These are phyloP conservation scores for Apiotrichum montevideense DNA, from an alignment of 1,284 basidiomycete species.

Conservation along the genomic window DNA sequence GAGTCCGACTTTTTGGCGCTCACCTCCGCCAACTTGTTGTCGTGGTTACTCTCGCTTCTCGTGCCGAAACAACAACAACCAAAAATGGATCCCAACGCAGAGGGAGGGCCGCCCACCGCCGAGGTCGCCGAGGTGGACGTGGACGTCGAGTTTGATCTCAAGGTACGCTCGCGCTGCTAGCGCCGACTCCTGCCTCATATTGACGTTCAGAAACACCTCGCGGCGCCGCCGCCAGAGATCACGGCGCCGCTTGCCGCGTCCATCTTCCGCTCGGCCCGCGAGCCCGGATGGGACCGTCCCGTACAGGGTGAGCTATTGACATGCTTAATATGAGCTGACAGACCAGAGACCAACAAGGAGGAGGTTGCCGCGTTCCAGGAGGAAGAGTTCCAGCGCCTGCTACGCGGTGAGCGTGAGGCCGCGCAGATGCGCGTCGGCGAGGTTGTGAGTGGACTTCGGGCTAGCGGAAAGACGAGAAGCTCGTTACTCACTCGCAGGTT, in stretches of 20 bases:
- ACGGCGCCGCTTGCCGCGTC: slow-evolving; percentile 10
- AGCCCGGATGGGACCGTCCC: slow-evolving; percentile 12
- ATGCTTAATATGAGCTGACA: neutral
- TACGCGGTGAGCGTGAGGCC: slow-evolving; percentile 71
- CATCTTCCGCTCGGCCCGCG: slow-evolving; percentile 14
- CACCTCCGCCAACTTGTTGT: too few relatives aligned
- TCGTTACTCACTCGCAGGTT: slow-evolving; percentile 50
- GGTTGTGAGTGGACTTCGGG: slow-evolving; percentile 53
- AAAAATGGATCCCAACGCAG: slow-evolving; percentile 42
- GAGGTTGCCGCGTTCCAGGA: slow-evolving; percentile 64
- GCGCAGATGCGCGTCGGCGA: slow-evolving; percentile 62
- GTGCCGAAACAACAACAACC: neutral
- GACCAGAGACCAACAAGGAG: slow-evolving; percentile 39
- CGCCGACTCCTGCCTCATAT: neutral
- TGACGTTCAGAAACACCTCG: slow-evolving; percentile 13
- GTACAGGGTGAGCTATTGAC: slow-evolving; percentile 4
- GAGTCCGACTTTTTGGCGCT: too few relatives aligned
- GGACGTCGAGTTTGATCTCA: slow-evolving; percentile 35
- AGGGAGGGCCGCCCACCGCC: slow-evolving; percentile 31
- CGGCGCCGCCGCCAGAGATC: slow-evolving; percentile 6
- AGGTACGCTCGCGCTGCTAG: neutral
- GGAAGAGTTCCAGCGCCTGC: slow-evolving; percentile 58
- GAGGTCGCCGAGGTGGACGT: slow-evolving; percentile 39
- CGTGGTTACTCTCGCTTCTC: too few relatives aligned
- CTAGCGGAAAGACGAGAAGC: too few relatives aligned